Evolutionary conservation across 73 alveolate genomes (phyloP).

Genomic region (Tetrahymena malaccensis): DNA sequence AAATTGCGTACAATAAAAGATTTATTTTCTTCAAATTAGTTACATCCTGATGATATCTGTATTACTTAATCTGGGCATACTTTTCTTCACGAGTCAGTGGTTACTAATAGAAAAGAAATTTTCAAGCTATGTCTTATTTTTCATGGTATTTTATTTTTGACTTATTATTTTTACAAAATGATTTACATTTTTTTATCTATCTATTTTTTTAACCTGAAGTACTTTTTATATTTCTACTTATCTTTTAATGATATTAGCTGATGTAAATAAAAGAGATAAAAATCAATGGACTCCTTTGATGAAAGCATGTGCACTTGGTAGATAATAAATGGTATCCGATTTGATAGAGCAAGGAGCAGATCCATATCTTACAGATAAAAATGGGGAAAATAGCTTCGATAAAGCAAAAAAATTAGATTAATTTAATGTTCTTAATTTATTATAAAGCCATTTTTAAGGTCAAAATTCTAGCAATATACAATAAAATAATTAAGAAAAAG

Average conservation of each 20-base stretch:
- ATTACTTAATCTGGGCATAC: neutral
- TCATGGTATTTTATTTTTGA: neutral
- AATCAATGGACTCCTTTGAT: neutral
- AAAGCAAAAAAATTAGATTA: neutral
- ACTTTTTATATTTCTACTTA: neutral
- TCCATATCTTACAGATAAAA: neutral
- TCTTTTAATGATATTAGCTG: neutral
- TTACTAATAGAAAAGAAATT: neutral
- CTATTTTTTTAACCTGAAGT: neutral
- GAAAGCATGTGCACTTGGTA: neutral
- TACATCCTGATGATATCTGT: neutral
- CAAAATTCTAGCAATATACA: neutral
- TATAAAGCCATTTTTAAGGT: neutral
- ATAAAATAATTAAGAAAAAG: neutral
- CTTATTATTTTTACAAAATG: neutral
- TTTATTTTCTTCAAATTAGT: neutral
- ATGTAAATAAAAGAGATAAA: neutral
- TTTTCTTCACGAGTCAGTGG: neutral
- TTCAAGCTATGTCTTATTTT: neutral
- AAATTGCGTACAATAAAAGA: neutral
- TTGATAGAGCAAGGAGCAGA: neutral
- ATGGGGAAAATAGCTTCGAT: neutral
- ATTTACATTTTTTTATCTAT: neutral
- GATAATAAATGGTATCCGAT: neutral
- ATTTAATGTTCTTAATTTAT: neutral